Conservation (phyloP, 306 rosid species). For the Cucurbita maxima region DNA sequence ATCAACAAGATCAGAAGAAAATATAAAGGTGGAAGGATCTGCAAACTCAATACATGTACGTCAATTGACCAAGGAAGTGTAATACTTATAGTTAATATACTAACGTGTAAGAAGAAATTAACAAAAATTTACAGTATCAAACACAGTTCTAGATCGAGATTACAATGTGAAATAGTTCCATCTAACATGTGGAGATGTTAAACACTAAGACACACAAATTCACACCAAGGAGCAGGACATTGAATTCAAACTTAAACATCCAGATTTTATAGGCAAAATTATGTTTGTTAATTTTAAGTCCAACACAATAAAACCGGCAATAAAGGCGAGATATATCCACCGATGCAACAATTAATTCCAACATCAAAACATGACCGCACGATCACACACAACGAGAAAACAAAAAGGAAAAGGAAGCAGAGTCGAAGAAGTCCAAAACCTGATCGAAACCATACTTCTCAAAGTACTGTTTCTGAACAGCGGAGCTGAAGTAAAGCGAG, state of each 20-base stretch:
- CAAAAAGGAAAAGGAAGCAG: not conserved
- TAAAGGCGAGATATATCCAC: not conserved
- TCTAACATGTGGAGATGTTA: not conserved
- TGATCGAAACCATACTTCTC: constrained; percentile 52
- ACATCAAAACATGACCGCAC: not conserved
- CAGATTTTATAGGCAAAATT: not conserved
- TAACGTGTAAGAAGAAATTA: too few relatives aligned
- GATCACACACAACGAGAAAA: not conserved
- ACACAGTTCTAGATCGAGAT: too few relatives aligned
- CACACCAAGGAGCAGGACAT: not conserved
- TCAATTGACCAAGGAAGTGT: not conserved
- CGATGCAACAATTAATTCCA: not conserved
- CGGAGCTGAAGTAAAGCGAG: constrained; percentile 58
- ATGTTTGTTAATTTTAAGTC: not conserved
- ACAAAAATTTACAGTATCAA: too few relatives aligned
- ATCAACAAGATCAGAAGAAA: not conserved
- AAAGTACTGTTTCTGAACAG: constrained; percentile 50
- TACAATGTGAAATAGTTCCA: too few relatives aligned
- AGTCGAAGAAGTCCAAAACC: constrained; percentile 26
- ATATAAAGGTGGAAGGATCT: not conserved
- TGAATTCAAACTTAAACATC: not conserved
- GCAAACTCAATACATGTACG: not conserved
- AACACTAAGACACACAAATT: not conserved
- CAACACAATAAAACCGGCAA: not conserved
- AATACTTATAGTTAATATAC: too few relatives aligned